These are phyloP conservation scores for Lactarius sanguifluus DNA, from an alignment of 768 basidiomycete species.

Conservation along the genomic window DNA sequence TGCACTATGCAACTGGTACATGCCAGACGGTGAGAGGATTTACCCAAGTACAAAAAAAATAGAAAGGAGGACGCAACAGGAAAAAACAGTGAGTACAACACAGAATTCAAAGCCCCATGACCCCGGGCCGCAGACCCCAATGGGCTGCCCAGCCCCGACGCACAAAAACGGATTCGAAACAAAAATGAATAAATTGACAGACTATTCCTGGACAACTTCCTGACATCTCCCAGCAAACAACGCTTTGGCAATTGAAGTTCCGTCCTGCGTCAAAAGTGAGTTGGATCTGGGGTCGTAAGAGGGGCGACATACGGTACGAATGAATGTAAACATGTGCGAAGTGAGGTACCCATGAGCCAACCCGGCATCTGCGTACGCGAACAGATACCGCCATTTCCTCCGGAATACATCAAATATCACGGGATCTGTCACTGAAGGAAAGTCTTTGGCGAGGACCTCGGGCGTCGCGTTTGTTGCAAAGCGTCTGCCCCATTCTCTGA, in stretches of 20 bases:
- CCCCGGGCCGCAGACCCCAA: no score
- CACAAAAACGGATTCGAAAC: no score
- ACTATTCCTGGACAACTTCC: not conserved
- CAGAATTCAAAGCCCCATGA: no score
- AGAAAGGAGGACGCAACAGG: no score
- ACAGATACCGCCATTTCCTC: constrained; percentile 78
- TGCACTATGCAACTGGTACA: no score
- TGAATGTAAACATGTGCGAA: constrained; percentile 75
- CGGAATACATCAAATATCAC: constrained; percentile 64
- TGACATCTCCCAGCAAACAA: not conserved
- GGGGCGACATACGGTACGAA: constrained; percentile 47
- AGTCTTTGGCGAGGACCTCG: constrained; percentile 55
- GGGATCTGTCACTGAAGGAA: constrained; percentile 54
- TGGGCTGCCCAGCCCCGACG: no score
- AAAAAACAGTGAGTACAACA: no score
- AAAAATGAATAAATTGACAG: no score
- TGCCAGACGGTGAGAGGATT: no score
- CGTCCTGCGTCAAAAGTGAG: not conserved
- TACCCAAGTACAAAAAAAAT: no score
- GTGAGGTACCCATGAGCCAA: constrained; percentile 76
- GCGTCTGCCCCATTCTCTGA: constrained; percentile 35
- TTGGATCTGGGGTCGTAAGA: not conserved
- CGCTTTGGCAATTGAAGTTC: not conserved
- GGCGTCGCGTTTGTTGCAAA: constrained; percentile 50
- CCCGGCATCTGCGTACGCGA: constrained; percentile 75